These are phyloP conservation scores for Cryomyces minteri DNA, from an alignment of 495 filamentous ascomycete species.

Conservation along the genomic window DNA sequence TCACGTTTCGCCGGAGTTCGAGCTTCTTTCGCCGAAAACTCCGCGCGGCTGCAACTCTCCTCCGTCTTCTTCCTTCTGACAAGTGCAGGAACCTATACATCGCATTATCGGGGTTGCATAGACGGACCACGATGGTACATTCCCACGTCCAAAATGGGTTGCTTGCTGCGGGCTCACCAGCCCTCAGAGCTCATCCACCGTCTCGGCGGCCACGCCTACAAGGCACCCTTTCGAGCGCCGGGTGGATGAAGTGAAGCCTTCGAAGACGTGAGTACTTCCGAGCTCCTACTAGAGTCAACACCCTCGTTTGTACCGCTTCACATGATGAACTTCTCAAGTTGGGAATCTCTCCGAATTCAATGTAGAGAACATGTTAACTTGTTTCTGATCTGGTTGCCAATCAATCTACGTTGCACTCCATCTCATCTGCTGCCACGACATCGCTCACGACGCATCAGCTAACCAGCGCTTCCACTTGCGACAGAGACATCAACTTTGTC, in stretches of 20 bases:
- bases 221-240: slow-evolving; percentile 60
- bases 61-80: too few species aligned
- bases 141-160: too few species aligned
- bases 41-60: too few species aligned
- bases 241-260: slow-evolving; percentile 69
- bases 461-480: neutral
- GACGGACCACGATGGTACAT: too few species aligned
- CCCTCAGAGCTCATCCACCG: slow-evolving; percentile 23
- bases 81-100: too few species aligned
- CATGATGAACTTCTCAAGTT: slow-evolving; percentile 93
- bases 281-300: slow-evolving; percentile 3
- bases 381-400: slow-evolving; percentile 20
- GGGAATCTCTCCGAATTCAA: slow-evolving; percentile 98
- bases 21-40: too few species aligned
- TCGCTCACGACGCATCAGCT: neutral
- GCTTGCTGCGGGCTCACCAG: too few species aligned
- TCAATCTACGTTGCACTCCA: too few species aligned
- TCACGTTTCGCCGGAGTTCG: too few species aligned
- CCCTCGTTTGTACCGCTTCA: slow-evolving; percentile 2
- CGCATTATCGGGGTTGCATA: too few species aligned
- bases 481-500: slow-evolving; percentile 86
- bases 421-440: slow-evolving; percentile 26
- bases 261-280: slow-evolving; percentile 58
- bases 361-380: slow-evolving; percentile 84
- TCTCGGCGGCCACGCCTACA: slow-evolving; percentile 45